Percentiles rank a stretch among this genome's conserved stretches.
phyloP scores from a whole-genome alignment of 129 eudicot species.

The Sambucus nigra region DNA sequence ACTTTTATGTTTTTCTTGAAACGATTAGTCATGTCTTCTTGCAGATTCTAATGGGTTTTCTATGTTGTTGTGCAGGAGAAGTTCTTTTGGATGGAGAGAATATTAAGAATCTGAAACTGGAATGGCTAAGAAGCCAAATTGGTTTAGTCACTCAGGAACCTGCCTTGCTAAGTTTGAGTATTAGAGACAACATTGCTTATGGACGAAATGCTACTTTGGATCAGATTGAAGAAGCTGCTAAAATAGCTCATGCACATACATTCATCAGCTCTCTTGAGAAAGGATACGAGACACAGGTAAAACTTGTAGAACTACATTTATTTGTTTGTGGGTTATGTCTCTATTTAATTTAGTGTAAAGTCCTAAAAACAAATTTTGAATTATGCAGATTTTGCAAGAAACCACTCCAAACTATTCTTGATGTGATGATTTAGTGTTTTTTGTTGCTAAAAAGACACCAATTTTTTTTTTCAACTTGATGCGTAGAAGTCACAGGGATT shows the following conservation, averaged over 20 bases:
- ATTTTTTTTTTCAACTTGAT: no score
- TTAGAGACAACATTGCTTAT: slow-evolving; percentile 85
- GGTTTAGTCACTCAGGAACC: slow-evolving; percentile 98
- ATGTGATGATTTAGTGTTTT: no score
- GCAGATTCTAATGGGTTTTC: slow-evolving; percentile 1
- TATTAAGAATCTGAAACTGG: slow-evolving; percentile 81
- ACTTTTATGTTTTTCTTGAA: neutral
- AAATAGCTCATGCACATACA: slow-evolving; percentile 86
- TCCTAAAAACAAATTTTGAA: no score
- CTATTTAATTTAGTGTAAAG: no score
- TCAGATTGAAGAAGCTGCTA: slow-evolving; percentile 96
- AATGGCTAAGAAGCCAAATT: slow-evolving; percentile 92
- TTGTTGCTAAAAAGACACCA: no score
- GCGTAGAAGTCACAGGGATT: no score
- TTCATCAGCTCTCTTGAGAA: slow-evolving; percentile 78
- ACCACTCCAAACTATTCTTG: no score
- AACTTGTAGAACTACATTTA: neutral
- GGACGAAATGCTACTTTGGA: slow-evolving; percentile 74
- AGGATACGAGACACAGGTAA: slow-evolving; percentile 96
- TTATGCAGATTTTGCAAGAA: no score
- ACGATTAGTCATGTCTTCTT: slow-evolving; percentile 7
- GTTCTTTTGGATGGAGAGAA: slow-evolving; percentile 92
- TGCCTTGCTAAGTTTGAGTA: slow-evolving; percentile 84
- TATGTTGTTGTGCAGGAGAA: slow-evolving; percentile 49
- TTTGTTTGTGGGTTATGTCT: slow-evolving; percentile 2